phyloP scores from a whole-genome alignment of 495 filamentous ascomycete species.

The Aspergillus hancockii region DNA sequence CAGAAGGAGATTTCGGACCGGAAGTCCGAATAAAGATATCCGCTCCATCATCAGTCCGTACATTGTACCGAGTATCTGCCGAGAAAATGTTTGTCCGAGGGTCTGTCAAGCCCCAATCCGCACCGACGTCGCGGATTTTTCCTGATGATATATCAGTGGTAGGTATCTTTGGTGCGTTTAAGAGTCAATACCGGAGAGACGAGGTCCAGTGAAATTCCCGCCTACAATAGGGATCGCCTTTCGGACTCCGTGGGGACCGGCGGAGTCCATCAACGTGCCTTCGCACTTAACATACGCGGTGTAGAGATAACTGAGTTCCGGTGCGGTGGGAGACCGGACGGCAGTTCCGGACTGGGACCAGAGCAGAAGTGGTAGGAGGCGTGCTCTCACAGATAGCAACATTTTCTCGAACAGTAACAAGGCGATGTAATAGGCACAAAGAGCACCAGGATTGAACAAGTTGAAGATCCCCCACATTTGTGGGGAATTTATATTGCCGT shows the following conservation, averaged over 20 bases:
- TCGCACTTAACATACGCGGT: constrained; percentile 30
- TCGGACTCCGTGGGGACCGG: constrained; percentile 27
- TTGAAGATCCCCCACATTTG: no score
- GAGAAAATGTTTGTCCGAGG: constrained; percentile 31
- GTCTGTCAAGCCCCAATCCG: constrained; percentile 33
- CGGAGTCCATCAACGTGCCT: constrained; percentile 20
- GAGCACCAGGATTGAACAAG: no score
- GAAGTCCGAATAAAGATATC: constrained; percentile 32
- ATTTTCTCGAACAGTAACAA: no score
- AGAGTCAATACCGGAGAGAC: constrained; percentile 21
- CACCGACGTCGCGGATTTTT: constrained; percentile 32
- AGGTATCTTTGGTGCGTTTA: background rate
- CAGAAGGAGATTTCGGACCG: constrained; percentile 24
- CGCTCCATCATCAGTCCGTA: constrained; percentile 32
- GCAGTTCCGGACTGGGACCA: background rate
- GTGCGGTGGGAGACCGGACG: constrained; percentile 13
- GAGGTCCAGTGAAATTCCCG: constrained; percentile 34
- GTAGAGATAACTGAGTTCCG: constrained; percentile 32
- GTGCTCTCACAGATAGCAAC: background rate
- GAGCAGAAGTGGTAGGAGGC: background rate
- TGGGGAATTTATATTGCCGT: no score
- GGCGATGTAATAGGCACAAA: no score
- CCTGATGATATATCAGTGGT: constrained; percentile 12
- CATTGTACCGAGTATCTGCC: constrained; percentile 36
- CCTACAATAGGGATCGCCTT: constrained; percentile 33